Evolutionary conservation across 805 yeast genomes (phyloP), one percentile per base, ranked within the genome.

Genomic region (Yueomyces sp.): DNA sequence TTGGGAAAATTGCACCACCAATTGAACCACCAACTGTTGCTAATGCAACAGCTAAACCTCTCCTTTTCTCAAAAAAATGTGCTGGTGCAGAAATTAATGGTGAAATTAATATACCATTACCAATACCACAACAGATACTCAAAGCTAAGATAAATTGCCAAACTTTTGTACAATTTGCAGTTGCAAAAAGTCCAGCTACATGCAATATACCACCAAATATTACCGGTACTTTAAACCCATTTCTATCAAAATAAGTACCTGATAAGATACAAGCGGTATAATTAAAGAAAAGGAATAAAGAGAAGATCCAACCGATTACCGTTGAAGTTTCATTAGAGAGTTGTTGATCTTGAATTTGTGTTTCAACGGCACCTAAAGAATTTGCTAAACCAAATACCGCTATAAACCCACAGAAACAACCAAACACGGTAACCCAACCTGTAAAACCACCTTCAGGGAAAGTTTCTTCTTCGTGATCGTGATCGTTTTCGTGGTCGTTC

Each of bases 61-160:
- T 65, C 48, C 64, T 74, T 40, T 57, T 65, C 42, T 68, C 64
- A 53, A 80, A 81, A 74, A 83, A 81, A 49, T 80, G 86, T 30
- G 79, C 72, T 7, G 79, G 66, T 11, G 74, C 75, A 11, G 82
- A 74, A 5, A 80, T 60, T 34, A 74, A 57, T 1, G 85, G 85
- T 27, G 77, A 68, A 56, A 76, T 64, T 30, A 77, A 62, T 26
- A 77, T 56, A 2, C 81, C 81, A 42, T 70, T 68, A 0, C 83
- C 85, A 12, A 75, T 46, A 3, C 85, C 86, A 29, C 70, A 57
- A 26, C 70, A 55, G 0, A 80, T 46, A 3, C 78, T 71, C 51
- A 77, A 77, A 34, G 80, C 64, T 28, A 79, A 53, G 28, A 80
- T 66, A 50, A 80, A 81, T 42, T 80, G 85, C 67, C 74, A 77